These are phyloP conservation scores for Nyctanthes arbortristis DNA, from an alignment of 257 asterid genomes.

Conservation along the genomic window DNA sequence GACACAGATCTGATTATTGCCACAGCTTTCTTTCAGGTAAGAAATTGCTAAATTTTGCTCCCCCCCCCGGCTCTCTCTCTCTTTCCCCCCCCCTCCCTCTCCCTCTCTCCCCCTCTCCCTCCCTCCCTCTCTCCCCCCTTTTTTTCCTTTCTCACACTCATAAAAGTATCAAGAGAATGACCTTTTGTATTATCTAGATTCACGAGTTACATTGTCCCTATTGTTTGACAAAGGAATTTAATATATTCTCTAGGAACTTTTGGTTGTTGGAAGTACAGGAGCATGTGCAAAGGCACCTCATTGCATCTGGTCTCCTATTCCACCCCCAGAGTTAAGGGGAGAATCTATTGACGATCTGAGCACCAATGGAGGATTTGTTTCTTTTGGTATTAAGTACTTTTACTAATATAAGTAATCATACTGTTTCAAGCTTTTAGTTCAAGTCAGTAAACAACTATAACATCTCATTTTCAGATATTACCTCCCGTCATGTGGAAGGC, in stretches of 20 bases:
- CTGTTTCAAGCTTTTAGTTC: background rate
- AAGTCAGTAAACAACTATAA: background rate
- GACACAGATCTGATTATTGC: conserved; percentile 72
- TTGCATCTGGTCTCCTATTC: conserved; percentile 84
- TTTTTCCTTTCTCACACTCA: too few relatives aligned
- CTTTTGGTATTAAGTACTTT: conserved; percentile 61
- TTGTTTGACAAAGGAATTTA: background rate
- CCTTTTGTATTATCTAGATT: background rate
- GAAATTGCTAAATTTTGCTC: background rate
- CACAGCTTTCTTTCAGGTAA: conserved; percentile 82
- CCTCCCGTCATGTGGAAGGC: conserved; percentile 65
- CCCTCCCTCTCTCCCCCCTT: too few relatives aligned
- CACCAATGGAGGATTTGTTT: conserved; percentile 86
- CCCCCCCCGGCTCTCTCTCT: too few relatives aligned
- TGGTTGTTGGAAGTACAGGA: conserved; percentile 64
- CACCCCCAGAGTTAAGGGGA: conserved; percentile 88
- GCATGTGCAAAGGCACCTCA: conserved; percentile 68
- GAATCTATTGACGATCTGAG: conserved; percentile 79
- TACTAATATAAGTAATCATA: background rate
- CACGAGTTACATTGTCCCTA: background rate
- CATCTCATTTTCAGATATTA: conserved; percentile 54
- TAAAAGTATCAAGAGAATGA: background rate
- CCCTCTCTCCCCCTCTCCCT: too few relatives aligned
- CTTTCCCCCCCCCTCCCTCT: too few relatives aligned
- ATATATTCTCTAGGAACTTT: conserved; percentile 57